Evolutionary conservation across 1,139 yeast genomes (phyloP).

Genomic region (Diutina pseudorugosa): DNA sequence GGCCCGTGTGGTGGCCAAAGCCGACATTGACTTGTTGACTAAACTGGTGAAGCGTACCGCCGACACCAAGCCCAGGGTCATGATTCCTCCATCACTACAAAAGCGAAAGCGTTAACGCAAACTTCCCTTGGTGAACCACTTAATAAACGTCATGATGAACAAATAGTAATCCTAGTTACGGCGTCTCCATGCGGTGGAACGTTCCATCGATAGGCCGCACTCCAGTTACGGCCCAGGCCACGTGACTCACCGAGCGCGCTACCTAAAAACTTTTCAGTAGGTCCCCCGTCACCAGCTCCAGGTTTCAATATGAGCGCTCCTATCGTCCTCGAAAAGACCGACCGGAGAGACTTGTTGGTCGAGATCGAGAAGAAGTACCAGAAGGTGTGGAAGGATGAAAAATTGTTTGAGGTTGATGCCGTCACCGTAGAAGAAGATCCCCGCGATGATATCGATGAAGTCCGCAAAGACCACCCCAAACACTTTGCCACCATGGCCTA

Average conservation of each 20-base stretch:
- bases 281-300: not conserved
- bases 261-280: not conserved
- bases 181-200: no score
- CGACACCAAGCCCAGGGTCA: not conserved
- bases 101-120: not conserved
- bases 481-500: conserved; percentile 92
- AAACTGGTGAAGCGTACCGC: not conserved
- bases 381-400: conserved; percentile 74
- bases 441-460: conserved; percentile 48
- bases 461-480: conserved; percentile 75
- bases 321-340: conserved; percentile 43
- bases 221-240: not conserved
- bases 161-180: no score
- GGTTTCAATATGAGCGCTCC: conserved; percentile 26
- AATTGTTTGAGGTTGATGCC: conserved; percentile 77
- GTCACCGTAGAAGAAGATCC: conserved; percentile 62
- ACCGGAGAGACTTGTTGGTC: conserved; percentile 88
- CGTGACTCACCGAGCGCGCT: conserved; percentile 1
- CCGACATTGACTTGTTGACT: not conserved
- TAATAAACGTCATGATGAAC: no score
- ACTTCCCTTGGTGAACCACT: no score
- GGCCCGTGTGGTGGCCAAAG: not conserved
- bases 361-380: conserved; percentile 88
- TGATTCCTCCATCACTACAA: not conserved
- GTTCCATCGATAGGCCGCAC: not conserved